These are phyloP conservation scores for Abelmoschus esculentus DNA, from an alignment of 345 rosid genomes.

Conservation along the genomic window DNA sequence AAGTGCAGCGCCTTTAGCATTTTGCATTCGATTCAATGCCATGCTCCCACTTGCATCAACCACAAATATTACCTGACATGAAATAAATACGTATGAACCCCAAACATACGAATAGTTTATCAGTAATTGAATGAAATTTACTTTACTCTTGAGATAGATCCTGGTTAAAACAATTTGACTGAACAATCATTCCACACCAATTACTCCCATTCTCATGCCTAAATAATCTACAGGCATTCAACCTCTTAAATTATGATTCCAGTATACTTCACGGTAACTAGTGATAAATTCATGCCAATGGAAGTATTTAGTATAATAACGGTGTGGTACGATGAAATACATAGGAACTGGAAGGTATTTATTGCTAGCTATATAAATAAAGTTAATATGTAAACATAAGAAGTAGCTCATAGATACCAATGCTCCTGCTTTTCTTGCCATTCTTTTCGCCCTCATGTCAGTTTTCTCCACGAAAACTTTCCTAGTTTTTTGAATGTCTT, in stretches of 20 bases:
- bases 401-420: conserved; percentile 47
- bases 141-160: background rate
- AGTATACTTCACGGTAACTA: background rate
- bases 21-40: conserved; percentile 97
- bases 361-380: background rate
- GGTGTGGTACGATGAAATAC: conserved; percentile 1
- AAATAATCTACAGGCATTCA: background rate
- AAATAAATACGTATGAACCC: conserved; percentile 9
- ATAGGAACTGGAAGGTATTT: background rate
- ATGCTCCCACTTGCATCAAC: conserved; percentile 99
- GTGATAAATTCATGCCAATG: background rate
- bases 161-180: background rate
- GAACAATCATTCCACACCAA: background rate
- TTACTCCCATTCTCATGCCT: background rate
- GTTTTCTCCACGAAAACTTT: conserved; percentile 89
- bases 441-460: conserved; percentile 97
- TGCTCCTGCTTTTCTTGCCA: conserved; percentile 99
- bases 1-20: conserved; percentile 96
- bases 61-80: conserved; percentile 77
- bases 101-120: conserved; percentile 2
- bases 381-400: background rate
- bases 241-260: too few relatives aligned
- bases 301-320: background rate
- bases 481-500: conserved; percentile 56
- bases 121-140: background rate